Percentiles rank a stretch among this genome's conserved stretches.
These are phyloP conservation scores for Trichoderma endophyticum DNA, from an alignment of 2,329 filamentous ascomycete species.

Conservation along the genomic window DNA sequence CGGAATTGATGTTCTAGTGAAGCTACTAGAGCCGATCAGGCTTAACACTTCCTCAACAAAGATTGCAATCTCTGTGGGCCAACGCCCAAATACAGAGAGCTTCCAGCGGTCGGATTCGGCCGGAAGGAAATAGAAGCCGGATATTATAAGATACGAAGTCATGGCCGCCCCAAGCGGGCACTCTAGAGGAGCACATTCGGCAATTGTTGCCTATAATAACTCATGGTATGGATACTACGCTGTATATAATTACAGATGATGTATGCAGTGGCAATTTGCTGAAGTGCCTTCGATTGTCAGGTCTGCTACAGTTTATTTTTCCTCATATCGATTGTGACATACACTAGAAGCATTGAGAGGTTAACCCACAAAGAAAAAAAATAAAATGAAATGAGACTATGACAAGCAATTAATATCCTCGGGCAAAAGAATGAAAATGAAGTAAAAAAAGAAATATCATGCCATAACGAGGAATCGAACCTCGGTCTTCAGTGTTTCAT, in stretches of 20 bases:
- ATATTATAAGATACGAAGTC: neutral
- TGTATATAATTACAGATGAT: neutral
- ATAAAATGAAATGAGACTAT: neutral
- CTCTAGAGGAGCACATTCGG: neutral
- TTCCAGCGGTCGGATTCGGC: neutral
- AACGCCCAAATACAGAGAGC: neutral
- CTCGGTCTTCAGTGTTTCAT: conserved; percentile 30
- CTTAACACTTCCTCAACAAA: neutral
- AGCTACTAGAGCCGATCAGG: neutral
- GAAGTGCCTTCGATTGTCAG: neutral
- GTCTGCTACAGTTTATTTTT: neutral
- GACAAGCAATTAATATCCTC: too few relatives aligned
- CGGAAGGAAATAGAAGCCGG: neutral
- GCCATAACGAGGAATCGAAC: conserved; percentile 32
- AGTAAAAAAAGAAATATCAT: neutral
- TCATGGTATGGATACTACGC: neutral
- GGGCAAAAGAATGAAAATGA: neutral
- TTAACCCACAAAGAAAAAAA: neutral
- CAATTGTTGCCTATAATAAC: neutral
- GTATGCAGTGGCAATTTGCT: neutral
- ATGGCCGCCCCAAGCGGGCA: neutral
- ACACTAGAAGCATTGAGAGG: neutral
- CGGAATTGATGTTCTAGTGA: neutral
- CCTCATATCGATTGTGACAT: neutral
- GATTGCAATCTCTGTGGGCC: neutral